A percentile compares a stretch with the other conserved stretches of the same genome.
Conservation (phyloP, 495 filamentous ascomycete species). For the Aspergillus cavernicola region DNA sequence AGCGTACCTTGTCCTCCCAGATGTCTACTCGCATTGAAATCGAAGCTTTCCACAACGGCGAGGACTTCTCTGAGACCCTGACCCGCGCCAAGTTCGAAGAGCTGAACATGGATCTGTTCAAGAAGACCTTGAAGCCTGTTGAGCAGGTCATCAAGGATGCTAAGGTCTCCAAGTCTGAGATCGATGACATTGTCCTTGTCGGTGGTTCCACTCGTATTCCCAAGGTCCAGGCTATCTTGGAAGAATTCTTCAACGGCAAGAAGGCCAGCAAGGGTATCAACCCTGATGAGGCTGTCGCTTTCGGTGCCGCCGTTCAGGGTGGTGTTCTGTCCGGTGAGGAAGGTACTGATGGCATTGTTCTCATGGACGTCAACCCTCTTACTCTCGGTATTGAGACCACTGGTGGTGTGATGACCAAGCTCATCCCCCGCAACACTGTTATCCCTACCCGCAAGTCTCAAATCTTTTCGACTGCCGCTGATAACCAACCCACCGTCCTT, state of each 20-base stretch:
- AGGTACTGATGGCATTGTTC: constrained; percentile 71
- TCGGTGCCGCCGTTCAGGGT: constrained; percentile 95
- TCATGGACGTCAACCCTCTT: constrained; percentile 98
- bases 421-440: constrained; percentile 91
- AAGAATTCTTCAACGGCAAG: constrained; percentile 95
- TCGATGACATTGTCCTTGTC: constrained; percentile 87
- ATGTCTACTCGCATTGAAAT: constrained; percentile 99
- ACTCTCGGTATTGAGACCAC: constrained; percentile 98
- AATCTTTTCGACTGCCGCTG: constrained; percentile 96
- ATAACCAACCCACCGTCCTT: constrained; percentile 95
- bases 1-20: constrained; percentile 97
- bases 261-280: constrained; percentile 98
- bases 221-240: constrained; percentile 89
- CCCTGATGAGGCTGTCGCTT: constrained; percentile 97
- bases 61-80: constrained; percentile 97
- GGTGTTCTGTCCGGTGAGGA: constrained; percentile 89
- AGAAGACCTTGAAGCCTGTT: constrained; percentile 97
- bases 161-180: constrained; percentile 81
- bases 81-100: constrained; percentile 99
- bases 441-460: constrained; percentile 96
- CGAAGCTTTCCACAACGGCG: constrained; percentile 93
- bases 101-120: constrained; percentile 97
- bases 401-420: constrained; percentile 96
- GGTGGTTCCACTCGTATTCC: constrained; percentile 96
- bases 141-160: constrained; percentile 95